These are phyloP conservation scores for Fusarium brachygibbosum DNA, from an alignment of 2,329 filamentous ascomycete species.

Conservation along the genomic window DNA sequence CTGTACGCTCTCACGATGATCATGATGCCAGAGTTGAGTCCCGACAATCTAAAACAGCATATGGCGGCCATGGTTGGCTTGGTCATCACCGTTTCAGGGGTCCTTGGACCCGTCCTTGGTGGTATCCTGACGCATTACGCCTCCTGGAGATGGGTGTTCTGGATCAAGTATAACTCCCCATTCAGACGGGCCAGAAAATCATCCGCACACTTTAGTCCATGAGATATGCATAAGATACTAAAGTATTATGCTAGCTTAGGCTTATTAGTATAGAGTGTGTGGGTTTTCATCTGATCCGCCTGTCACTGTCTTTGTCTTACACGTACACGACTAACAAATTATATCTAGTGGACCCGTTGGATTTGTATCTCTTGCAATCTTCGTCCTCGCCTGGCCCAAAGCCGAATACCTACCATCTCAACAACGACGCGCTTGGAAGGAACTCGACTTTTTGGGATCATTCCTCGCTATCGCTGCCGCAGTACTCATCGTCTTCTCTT, in stretches of 20 bases:
- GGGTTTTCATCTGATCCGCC: too few species aligned
- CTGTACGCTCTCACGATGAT: slow-evolving; percentile 70
- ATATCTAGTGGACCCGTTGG: slow-evolving; percentile 65
- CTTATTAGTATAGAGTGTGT: too few species aligned
- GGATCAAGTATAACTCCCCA: slow-evolving; percentile 64
- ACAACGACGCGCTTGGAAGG: slow-evolving; percentile 60
- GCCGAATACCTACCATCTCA: slow-evolving; percentile 56
- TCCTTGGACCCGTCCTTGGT: slow-evolving; percentile 66
- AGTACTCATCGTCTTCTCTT: slow-evolving; percentile 69
- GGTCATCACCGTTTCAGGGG: slow-evolving; percentile 62
- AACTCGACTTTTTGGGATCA: slow-evolving; percentile 68
- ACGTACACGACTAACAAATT: slow-evolving; percentile 3
- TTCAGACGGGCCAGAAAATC: too few species aligned
- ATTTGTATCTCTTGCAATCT: slow-evolving; percentile 59
- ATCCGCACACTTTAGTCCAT: too few species aligned
- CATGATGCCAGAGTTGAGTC: slow-evolving; percentile 65
- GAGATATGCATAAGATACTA: too few species aligned
- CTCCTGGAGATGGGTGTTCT: slow-evolving; percentile 70
- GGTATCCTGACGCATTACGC: slow-evolving; percentile 64
- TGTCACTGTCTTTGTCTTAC: too few species aligned
- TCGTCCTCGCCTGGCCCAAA: slow-evolving; percentile 66
- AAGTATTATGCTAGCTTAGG: too few species aligned
- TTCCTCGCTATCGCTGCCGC: slow-evolving; percentile 67
- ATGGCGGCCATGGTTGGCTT: slow-evolving; percentile 64
- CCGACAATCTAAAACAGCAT: slow-evolving; percentile 56